Conservation (phyloP, 352 stramenopile species). For the Phytophthora pisi region DNA sequence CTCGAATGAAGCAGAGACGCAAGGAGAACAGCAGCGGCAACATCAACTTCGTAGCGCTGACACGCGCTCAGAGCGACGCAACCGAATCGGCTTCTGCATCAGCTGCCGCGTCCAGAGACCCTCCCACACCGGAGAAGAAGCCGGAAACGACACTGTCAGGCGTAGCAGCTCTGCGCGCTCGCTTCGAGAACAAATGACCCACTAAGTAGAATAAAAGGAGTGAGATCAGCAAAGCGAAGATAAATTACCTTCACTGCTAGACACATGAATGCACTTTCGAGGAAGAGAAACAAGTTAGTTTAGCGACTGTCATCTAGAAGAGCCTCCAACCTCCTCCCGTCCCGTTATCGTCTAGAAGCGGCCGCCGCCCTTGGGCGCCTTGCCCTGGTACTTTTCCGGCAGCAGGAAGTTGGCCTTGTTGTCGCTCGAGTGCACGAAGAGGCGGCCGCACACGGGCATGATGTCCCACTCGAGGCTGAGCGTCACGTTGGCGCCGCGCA, state of each 20-base stretch:
- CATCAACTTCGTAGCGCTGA: constrained; percentile 32
- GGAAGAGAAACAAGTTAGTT: constrained; percentile 15
- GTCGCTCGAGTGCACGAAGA: constrained; percentile 70
- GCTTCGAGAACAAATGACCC: constrained; percentile 69
- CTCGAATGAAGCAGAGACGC: constrained; percentile 77
- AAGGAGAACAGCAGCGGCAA: constrained; percentile 32
- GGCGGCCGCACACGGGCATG: constrained; percentile 83
- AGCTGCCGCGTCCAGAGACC: constrained; percentile 11
- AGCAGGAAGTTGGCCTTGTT: constrained; percentile 61
- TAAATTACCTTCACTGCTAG: constrained; percentile 1
- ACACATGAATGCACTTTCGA: constrained; percentile 5
- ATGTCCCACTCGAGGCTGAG: constrained; percentile 86
- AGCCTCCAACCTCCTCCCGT: neutral
- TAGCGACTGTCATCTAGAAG: constrained; percentile 23
- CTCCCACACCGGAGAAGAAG: constrained; percentile 27
- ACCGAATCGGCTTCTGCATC: constrained; percentile 18
- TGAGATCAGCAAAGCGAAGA: constrained; percentile 1
- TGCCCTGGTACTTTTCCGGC: constrained; percentile 74
- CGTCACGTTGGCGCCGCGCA: constrained; percentile 80
- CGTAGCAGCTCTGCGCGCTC: constrained; percentile 72
- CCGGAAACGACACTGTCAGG: constrained; percentile 42
- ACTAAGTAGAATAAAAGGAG: constrained; percentile 18
- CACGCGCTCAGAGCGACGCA: constrained; percentile 34
- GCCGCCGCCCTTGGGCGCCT: constrained; percentile 44
- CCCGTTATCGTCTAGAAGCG: constrained; percentile 30